Conservation (phyloP, 176 grass and related monocot species). For the Phoenix roebelenii region DNA sequence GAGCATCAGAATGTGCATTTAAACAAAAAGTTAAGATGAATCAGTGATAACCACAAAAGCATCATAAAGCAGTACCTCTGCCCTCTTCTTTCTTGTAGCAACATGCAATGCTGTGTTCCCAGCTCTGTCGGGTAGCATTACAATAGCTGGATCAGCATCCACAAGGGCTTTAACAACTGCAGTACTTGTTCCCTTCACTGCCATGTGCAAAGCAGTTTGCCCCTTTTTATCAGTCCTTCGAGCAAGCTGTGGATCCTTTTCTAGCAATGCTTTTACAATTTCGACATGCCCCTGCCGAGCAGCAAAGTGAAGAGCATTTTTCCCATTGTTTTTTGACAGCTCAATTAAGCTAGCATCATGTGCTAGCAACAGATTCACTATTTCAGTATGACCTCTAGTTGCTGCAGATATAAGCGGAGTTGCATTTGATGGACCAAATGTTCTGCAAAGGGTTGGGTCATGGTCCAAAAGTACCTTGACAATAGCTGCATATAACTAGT, state of each 20-base stretch:
- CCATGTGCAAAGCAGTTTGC: slow-evolving; percentile 17
- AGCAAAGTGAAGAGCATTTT: slow-evolving; percentile 16
- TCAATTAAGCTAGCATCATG: neutral
- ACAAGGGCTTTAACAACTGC: slow-evolving; percentile 8
- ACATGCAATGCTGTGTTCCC: slow-evolving; percentile 12
- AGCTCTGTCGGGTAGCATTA: slow-evolving; percentile 11
- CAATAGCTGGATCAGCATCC: slow-evolving; percentile 14
- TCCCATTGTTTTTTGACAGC: slow-evolving; percentile 3
- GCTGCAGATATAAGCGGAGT: slow-evolving; percentile 17
- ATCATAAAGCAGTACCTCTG: slow-evolving; percentile 1
- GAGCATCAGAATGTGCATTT: no score
- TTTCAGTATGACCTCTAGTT: slow-evolving; percentile 4
- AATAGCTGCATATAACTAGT: slow-evolving; percentile 1
- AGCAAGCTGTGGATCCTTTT: slow-evolving; percentile 11
- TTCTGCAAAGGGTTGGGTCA: slow-evolving; percentile 3
- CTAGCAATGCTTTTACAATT: neutral
- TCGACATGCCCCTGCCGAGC: neutral
- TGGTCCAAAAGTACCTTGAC: slow-evolving; percentile 9
- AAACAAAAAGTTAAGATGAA: no score
- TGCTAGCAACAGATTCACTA: slow-evolving; percentile 6
- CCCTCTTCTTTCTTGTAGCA: slow-evolving; percentile 11
- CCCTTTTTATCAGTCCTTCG: slow-evolving; percentile 15
- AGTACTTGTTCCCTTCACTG: slow-evolving; percentile 1
- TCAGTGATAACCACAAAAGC: no score
- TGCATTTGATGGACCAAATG: slow-evolving; percentile 9